Base-by-base conservation (phyloP, 192 early-diverging fungal genomes). In the Phlyctochytrium arcticum region DNA sequence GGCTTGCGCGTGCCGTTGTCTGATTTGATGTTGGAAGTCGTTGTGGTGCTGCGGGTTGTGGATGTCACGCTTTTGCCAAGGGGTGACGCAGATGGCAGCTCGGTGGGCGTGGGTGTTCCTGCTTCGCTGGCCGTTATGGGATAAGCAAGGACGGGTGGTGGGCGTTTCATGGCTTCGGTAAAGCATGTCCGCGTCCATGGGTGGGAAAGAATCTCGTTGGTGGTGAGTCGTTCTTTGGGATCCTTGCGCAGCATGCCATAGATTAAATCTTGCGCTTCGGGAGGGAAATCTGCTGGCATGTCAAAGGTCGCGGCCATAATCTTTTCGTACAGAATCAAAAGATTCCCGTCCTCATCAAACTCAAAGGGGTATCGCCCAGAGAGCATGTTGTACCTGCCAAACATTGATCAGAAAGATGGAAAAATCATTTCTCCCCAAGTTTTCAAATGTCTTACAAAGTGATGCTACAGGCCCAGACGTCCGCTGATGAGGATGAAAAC, bases 401-500 rank as follows among this genome's bases (percentile, higher is more conserved):
- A 30, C 5, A 4, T 15, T 17, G 29, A 21, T n/a, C n/a, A n/a
- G n/a, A n/a, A n/a, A n/a, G n/a, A n/a, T n/a, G n/a, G n/a, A n/a
- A n/a, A n/a, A n/a, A n/a, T n/a, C n/a, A n/a, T n/a, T n/a, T n/a
- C n/a, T n/a, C n/a, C n/a, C n/a, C n/a, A 1, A 6, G 19, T 26
- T 0, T 3, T 5, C 32, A 70, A 30, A 5, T 12, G 6, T 51
- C 75, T 63, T 65, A 80, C 70, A 85, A 33, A 5, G 74, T 78
- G 0, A 85, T 68, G 0, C 80, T 81, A 50, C 74, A 75, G 19
- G 83, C 83, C 83, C 83, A 85, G 12, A 85, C 68, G 54, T 85
- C 83, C 3, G 78, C 81, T 79, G 21, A 31, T 30, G 10, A 26
- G 44, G 36, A 48, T 17, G 31, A 23, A 3, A 56, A 49, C n/a